Percentiles rank a stretch among this genome's conserved stretches.
These are phyloP conservation scores for Butyriboletus appendiculatus DNA, from an alignment of 1,284 basidiomycete species.

Conservation along the genomic window DNA sequence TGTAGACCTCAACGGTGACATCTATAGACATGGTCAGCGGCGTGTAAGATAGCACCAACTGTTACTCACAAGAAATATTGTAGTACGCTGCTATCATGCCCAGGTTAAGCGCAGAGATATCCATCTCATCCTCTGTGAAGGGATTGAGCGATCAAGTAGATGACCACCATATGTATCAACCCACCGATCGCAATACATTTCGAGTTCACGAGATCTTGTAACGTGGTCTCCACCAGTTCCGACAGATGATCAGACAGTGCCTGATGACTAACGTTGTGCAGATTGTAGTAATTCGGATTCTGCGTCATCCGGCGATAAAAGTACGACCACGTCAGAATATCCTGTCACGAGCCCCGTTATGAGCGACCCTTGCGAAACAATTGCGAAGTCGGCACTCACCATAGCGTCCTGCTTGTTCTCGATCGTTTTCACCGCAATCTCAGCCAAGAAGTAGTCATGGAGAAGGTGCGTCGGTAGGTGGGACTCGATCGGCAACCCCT, in stretches of 20 bases:
- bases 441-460: constrained; percentile 98
- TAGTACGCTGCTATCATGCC: constrained; percentile 98
- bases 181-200: constrained; percentile 93
- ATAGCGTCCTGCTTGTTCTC: constrained; percentile 98
- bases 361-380: background rate
- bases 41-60: background rate
- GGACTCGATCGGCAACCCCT: constrained; percentile 97
- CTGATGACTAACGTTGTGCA: constrained; percentile 91
- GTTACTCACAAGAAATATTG: constrained; percentile 77
- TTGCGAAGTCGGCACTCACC: constrained; percentile 46
- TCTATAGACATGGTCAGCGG: constrained; percentile 45
- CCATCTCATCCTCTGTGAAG: constrained; percentile 85
- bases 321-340: constrained; percentile 93
- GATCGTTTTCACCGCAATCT: constrained; percentile 98
- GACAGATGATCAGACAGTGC: constrained; percentile 94
- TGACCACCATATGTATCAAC: constrained; percentile 24
- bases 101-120: constrained; percentile 86
- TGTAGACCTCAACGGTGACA: constrained; percentile 96
- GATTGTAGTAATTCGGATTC: constrained; percentile 94
- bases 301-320: constrained; percentile 97
- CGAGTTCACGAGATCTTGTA: constrained; percentile 89
- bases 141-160: constrained; percentile 9
- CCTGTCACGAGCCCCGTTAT: constrained; percentile 44
- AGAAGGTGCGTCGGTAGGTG: constrained; percentile 85
- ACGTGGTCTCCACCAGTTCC: constrained; percentile 92